These are phyloP conservation scores for Taiozyma sp. DNA, from an alignment of 1,139 yeast species.

Conservation along the genomic window DNA sequence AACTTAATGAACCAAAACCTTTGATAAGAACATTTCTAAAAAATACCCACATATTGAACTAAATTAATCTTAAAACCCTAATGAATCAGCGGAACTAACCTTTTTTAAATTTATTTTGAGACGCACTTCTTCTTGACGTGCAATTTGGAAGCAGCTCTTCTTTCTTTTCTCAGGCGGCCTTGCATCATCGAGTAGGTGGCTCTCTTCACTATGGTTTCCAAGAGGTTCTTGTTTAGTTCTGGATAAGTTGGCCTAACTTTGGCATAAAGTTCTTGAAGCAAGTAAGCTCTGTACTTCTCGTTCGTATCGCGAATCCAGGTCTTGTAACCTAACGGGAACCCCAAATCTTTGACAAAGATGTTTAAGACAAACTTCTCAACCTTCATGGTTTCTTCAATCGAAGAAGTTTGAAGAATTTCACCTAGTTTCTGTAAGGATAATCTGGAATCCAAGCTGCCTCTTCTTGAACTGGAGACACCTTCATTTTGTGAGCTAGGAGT, in stretches of 20 bases:
- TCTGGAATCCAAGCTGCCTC: constrained; percentile 40
- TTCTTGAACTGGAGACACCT: not conserved
- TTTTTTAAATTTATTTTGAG: not conserved
- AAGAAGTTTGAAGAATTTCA: constrained; percentile 43
- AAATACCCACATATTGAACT: not conserved
- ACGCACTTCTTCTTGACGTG: constrained; percentile 1
- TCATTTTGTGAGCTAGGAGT: not conserved
- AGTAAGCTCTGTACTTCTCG: constrained; percentile 40
- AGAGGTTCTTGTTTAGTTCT: constrained; percentile 38
- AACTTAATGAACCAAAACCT: not conserved
- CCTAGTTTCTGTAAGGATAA: constrained; percentile 53
- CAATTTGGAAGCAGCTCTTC: constrained; percentile 40
- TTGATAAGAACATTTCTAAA: not conserved
- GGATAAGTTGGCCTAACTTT: constrained; percentile 46
- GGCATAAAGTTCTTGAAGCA: constrained; percentile 44
- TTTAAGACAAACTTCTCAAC: constrained; percentile 59
- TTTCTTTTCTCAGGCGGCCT: constrained; percentile 62
- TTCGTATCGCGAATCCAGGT: constrained; percentile 82
- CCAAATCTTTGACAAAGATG: constrained; percentile 49
- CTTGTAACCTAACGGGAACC: constrained; percentile 65
- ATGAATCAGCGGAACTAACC: not conserved
- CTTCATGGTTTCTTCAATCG: constrained; percentile 48
- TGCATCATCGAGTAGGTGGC: constrained; percentile 83
- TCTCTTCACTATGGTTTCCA: constrained; percentile 69
- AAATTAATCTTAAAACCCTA: not conserved